Conservation (phyloP, 2,329 filamentous ascomycete species). For the Beauveria scarabaeidicola region DNA sequence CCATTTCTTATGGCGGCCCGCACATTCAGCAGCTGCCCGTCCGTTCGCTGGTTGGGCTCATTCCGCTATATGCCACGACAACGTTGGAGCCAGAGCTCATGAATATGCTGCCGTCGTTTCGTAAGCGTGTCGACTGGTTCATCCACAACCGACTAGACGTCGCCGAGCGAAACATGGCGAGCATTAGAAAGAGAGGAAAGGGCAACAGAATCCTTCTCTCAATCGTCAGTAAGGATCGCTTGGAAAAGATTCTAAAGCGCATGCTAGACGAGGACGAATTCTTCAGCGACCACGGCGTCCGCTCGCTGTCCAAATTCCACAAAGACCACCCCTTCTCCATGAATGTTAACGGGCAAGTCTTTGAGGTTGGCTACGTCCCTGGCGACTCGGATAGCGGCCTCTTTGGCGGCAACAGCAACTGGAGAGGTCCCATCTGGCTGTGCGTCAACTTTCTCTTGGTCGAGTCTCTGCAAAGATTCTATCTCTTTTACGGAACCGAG, state of each 20-base stretch:
- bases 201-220: constrained; percentile 80
- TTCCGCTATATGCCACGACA: constrained; percentile 84
- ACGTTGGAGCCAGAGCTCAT: constrained; percentile 91
- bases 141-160: constrained; percentile 79
- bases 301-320: constrained; percentile 86
- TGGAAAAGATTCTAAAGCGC: constrained; percentile 77
- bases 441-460: constrained; percentile 93
- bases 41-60: constrained; percentile 83
- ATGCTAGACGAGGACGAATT: constrained; percentile 97
- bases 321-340: constrained; percentile 86
- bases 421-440: constrained; percentile 92
- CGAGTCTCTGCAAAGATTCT: constrained; percentile 90
- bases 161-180: constrained; percentile 89
- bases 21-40: constrained; percentile 91
- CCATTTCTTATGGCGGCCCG: constrained; percentile 90
- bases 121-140: constrained; percentile 90
- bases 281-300: constrained; percentile 79
- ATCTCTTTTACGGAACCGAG: constrained; percentile 86
- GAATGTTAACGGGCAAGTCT: constrained; percentile 88
- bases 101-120: constrained; percentile 85
- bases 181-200: constrained; percentile 82
- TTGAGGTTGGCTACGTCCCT: constrained; percentile 80
- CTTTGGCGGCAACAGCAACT: constrained; percentile 96
- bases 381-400: constrained; percentile 95
- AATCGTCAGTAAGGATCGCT: constrained; percentile 85